Conservation (phyloP, 306 rosid species). For the peach (Prunus persica) region Prunus_persica_NCBIv2 NC_034009.1:10120001-10120500, state of each 20-base stretch:
- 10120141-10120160: not conserved
- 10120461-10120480: constrained; percentile 28
- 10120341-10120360: constrained; percentile 82
- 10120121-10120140: not conserved
- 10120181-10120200: not conserved
- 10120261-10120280: constrained; percentile 15
- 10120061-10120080: not conserved
- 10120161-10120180: not conserved
- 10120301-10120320: constrained; percentile 79
- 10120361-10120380: constrained; percentile 81
- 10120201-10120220: constrained; percentile 15
- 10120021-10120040: not conserved
- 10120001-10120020: not conserved
- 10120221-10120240: constrained; percentile 19
- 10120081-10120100: constrained; percentile 10
- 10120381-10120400: constrained; percentile 95
- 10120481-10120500: not conserved
- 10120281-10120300: constrained; percentile 88
- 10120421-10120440: constrained; percentile 95
- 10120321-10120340: constrained; percentile 76
- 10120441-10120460: constrained; percentile 98
- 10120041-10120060: not conserved
- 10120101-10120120: not conserved
- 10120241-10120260: not conserved
- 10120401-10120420: constrained; percentile 79